Conservation (phyloP, 495 filamentous ascomycete genomes). For the Daldinia vernicosa region DNA sequence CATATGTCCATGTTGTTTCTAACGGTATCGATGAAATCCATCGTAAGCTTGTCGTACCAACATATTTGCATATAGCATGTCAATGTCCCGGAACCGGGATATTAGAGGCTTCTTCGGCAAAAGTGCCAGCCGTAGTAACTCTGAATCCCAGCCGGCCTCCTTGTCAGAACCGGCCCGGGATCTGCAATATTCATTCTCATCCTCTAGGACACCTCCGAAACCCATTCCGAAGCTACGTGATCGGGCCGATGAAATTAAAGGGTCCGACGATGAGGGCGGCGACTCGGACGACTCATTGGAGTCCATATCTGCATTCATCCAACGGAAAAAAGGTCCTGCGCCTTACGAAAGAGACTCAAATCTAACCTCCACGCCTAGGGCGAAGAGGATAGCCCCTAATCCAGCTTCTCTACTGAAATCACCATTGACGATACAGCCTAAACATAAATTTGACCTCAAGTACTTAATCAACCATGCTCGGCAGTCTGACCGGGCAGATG, state of each 20-base stretch:
- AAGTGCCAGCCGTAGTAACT: constrained; percentile 23
- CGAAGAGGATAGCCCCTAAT: constrained; percentile 50
- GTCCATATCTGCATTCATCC: constrained; percentile 40
- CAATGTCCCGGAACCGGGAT: constrained; percentile 41
- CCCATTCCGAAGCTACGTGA: constrained; percentile 39
- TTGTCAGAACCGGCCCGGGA: constrained; percentile 24
- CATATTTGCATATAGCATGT: constrained; percentile 5
- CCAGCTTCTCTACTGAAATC: constrained; percentile 49
- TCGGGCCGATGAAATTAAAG: constrained; percentile 63
- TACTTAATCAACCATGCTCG: constrained; percentile 67
- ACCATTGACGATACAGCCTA: constrained; percentile 58
- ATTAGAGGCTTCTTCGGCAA: constrained; percentile 50
- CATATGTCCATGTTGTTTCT: background rate
- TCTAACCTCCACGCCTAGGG: constrained; percentile 47
- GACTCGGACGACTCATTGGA: constrained; percentile 60
- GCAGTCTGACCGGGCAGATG: constrained; percentile 65
- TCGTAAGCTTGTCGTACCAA: background rate
- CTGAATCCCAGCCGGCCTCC: constrained; percentile 23
- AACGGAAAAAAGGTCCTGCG: constrained; percentile 33
- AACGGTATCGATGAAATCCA: background rate
- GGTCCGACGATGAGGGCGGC: constrained; percentile 74
- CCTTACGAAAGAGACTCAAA: constrained; percentile 38
- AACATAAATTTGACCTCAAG: constrained; percentile 74
- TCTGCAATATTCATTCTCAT: constrained; percentile 21
- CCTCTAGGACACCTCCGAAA: constrained; percentile 45